These are phyloP conservation scores for Arabis hirsuta DNA, from an alignment of 345 rosid species.

Conservation along the genomic window DNA sequence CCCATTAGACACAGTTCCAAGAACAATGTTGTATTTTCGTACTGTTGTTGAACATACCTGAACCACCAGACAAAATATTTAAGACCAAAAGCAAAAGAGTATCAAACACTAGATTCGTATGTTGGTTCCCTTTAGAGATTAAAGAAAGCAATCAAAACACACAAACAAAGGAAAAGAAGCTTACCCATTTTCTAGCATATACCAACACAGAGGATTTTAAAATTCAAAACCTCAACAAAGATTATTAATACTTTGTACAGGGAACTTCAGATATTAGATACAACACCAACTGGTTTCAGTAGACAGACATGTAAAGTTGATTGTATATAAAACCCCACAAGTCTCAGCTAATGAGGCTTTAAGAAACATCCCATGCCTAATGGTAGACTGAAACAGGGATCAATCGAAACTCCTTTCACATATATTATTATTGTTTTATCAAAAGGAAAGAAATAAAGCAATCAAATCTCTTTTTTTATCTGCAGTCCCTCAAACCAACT, in stretches of 20 bases:
- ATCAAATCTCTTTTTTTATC: conserved; percentile 34
- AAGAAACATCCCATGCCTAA: conserved; percentile 40
- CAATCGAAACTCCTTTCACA: conserved; percentile 26
- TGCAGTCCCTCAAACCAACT: conserved; percentile 34
- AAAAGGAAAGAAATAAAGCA: conserved; percentile 31
- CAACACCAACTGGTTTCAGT: conserved; percentile 29
- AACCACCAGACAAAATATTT: conserved; percentile 33
- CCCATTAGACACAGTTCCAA: conserved; percentile 25
- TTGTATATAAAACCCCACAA: conserved; percentile 31
- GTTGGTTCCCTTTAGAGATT: conserved; percentile 32
- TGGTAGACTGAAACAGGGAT: conserved; percentile 40
- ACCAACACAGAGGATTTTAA: conserved; percentile 29
- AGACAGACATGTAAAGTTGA: conserved; percentile 30
- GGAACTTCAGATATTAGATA: conserved; percentile 25
- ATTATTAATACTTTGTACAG: conserved; percentile 2
- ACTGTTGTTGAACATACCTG: conserved; percentile 37
- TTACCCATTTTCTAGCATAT: conserved; percentile 21
- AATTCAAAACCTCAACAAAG: conserved; percentile 29
- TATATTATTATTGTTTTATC: conserved; percentile 14
- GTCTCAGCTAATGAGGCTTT: conserved; percentile 26
- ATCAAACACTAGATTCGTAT: conserved; percentile 30
- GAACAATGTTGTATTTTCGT: conserved; percentile 23
- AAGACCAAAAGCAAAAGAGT: conserved; percentile 41
- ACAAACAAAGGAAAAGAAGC: conserved; percentile 23
- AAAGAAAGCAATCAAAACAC: conserved; percentile 20